Percentiles rank a stretch among this genome's conserved stretches.
Conservation (phyloP, 495 filamentous ascomycete genomes). For the Penicillium ucsense region DNA sequence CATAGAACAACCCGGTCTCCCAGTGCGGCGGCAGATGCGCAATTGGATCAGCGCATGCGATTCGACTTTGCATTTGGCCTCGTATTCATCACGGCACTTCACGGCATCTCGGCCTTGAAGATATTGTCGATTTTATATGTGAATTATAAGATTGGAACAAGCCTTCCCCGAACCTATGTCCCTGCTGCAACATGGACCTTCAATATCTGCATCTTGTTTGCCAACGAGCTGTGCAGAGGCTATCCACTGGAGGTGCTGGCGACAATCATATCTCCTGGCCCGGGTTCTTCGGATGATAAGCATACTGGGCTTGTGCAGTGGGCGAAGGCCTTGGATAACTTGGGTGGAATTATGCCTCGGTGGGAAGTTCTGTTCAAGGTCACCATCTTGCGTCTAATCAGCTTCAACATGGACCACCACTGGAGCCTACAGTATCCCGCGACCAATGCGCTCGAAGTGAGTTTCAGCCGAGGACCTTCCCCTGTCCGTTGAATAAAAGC, state of each 20-base stretch:
- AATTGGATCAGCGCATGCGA: slow-evolving; percentile 62
- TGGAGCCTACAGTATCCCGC: slow-evolving; percentile 68
- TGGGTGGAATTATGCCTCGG: slow-evolving; percentile 70
- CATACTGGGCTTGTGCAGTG: slow-evolving; percentile 38
- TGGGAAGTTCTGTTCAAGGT: slow-evolving; percentile 98
- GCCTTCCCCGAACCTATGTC: slow-evolving; percentile 54
- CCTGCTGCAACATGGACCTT: slow-evolving; percentile 85
- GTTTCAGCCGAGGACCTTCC: slow-evolving; percentile 9
- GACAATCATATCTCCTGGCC: slow-evolving; percentile 33
- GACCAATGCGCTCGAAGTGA: slow-evolving; percentile 75
- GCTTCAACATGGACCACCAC: slow-evolving; percentile 95
- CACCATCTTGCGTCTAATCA: slow-evolving; percentile 85
- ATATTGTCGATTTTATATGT: slow-evolving; percentile 66
- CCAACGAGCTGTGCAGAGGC: slow-evolving; percentile 75
- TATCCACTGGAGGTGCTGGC: slow-evolving; percentile 62
- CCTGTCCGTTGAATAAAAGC: not conserved
- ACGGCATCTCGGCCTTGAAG: slow-evolving; percentile 80
- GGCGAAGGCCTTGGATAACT: slow-evolving; percentile 59
- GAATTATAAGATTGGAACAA: slow-evolving; percentile 72
- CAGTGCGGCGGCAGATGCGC: slow-evolving; percentile 47
- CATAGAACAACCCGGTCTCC: slow-evolving; percentile 17
- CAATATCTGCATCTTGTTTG: slow-evolving; percentile 77
- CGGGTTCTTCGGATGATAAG: slow-evolving; percentile 16
- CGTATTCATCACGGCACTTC: slow-evolving; percentile 65
- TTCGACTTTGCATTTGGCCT: slow-evolving; percentile 82